Percentiles rank a stretch among this genome's conserved stretches.
phyloP scores from a whole-genome alignment of 1,284 basidiomycete genomes.

The Crepidotus sp. region DNA sequence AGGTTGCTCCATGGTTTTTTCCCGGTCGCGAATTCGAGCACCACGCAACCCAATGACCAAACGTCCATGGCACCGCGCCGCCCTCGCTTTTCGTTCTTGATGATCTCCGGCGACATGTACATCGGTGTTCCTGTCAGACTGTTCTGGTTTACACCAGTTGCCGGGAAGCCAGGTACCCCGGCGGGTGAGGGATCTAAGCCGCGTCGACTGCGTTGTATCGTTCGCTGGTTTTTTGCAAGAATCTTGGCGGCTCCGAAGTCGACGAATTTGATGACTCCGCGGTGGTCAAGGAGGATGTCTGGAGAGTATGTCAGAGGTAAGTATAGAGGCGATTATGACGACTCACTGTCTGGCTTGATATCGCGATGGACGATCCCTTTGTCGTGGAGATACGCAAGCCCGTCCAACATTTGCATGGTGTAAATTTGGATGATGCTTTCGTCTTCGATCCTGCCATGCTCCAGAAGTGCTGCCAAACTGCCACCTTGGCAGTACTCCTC shows the following conservation, averaged over 20 bases:
- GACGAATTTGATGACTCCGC: slow-evolving; percentile 94
- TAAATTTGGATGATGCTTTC: slow-evolving; percentile 95
- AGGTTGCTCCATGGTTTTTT: slow-evolving; percentile 97
- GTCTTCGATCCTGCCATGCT: slow-evolving; percentile 94
- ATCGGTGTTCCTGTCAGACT: slow-evolving; percentile 96
- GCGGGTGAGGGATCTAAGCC: slow-evolving; percentile 25
- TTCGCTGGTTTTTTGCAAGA: slow-evolving; percentile 87
- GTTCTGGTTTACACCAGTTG: slow-evolving; percentile 55
- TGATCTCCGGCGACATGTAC: slow-evolving; percentile 99
- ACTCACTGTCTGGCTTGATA: slow-evolving; percentile 97
- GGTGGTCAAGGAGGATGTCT: slow-evolving; percentile 94
- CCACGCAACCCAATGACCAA: slow-evolving; percentile 95
- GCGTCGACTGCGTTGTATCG: slow-evolving; percentile 70
- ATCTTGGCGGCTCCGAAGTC: slow-evolving; percentile 99
- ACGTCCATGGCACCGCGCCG: slow-evolving; percentile 97
- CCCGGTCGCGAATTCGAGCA: slow-evolving; percentile 94
- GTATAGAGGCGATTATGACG: slow-evolving; percentile 3
- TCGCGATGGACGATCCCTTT: slow-evolving; percentile 93
- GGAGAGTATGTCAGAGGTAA: slow-evolving; percentile 1
- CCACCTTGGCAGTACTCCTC: slow-evolving; percentile 99
- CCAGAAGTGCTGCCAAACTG: slow-evolving; percentile 82
- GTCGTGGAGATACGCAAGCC: slow-evolving; percentile 88
- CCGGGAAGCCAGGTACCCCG: slow-evolving; percentile 20
- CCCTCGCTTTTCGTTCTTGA: slow-evolving; percentile 84
- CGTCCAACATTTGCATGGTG: slow-evolving; percentile 95